Evolutionary conservation across 2,329 filamentous ascomycete genomes (phyloP).

Genomic region (Colletotrichum trifolii): DNA sequence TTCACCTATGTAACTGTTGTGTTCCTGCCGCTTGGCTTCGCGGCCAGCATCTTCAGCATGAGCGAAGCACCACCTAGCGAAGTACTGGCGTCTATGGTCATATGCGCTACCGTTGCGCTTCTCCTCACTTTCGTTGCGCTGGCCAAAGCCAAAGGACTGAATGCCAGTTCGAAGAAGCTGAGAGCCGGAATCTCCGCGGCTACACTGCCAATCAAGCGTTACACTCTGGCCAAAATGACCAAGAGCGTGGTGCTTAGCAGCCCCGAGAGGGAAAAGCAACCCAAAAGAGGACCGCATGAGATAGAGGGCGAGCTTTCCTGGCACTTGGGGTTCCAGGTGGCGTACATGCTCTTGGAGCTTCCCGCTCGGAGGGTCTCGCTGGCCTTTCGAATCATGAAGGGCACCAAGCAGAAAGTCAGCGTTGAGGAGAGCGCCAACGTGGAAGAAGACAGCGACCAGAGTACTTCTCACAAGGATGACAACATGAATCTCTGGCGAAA

Average conservation of each 20-base stretch:
- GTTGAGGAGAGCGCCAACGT: too few species aligned
- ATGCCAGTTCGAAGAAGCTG: background rate
- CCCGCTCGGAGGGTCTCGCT: background rate
- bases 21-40: slow-evolving; percentile 47
- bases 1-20: slow-evolving; percentile 50
- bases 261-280: background rate
- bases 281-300: background rate
- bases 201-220: accelerated
- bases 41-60: slow-evolving; percentile 47
- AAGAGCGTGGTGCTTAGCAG: background rate
- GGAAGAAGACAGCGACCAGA: too few species aligned
- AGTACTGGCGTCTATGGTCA: background rate
- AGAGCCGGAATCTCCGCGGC: too few species aligned
- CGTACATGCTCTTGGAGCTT: background rate
- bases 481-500: background rate
- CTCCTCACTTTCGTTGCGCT: background rate
- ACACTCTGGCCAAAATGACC: background rate
- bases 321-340: slow-evolving; percentile 2
- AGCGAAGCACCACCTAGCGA: background rate
- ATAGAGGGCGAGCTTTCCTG: background rate
- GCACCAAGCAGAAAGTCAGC: background rate
- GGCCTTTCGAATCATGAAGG: background rate
- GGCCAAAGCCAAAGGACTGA: background rate
- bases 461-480: too few species aligned
- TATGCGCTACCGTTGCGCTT: background rate